Evolutionary conservation across 2,329 filamentous ascomycete genomes (phyloP).

Genomic region (Aspergillus amoenus): DNA sequence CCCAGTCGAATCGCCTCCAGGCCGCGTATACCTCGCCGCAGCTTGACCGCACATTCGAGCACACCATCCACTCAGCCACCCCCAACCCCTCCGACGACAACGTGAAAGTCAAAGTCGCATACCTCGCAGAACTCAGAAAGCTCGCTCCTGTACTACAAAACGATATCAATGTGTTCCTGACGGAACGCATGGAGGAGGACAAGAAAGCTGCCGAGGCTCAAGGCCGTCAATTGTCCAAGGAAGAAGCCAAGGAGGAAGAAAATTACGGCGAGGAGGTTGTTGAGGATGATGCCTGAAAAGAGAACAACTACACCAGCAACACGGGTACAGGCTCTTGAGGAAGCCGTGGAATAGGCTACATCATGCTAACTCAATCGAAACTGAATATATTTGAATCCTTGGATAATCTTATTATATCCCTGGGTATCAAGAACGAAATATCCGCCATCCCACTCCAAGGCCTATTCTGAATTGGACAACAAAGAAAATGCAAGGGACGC

Average conservation of each 20-base stretch:
- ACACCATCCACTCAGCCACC: constrained; percentile 27
- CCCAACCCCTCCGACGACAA: constrained; percentile 20
- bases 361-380: background rate
- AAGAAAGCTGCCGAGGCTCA: constrained; percentile 42
- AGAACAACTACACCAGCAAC: background rate
- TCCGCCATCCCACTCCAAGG: constrained; percentile 19
- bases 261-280: constrained; percentile 81
- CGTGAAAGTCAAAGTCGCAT: constrained; percentile 50
- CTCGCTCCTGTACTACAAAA: constrained; percentile 54
- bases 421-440: constrained; percentile 38
- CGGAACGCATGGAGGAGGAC: constrained; percentile 62
- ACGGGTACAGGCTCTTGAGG: background rate
- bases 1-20: constrained; percentile 15
- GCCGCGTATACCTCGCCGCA: constrained; percentile 33
- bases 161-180: constrained; percentile 60
- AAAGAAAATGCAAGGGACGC: constrained; percentile 5
- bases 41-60: constrained; percentile 32
- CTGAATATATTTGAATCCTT: constrained; percentile 18
- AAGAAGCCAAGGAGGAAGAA: constrained; percentile 49
- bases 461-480: constrained; percentile 10
- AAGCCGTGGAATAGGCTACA: background rate
- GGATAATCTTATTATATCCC: constrained; percentile 30
- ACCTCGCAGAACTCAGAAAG: constrained; percentile 52
- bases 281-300: constrained; percentile 58
- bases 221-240: constrained; percentile 36